A percentile compares a stretch with the other conserved stretches of the same genome.
Evolutionary conservation across 1,284 basidiomycete genomes (phyloP).

Genomic region (Leccinum insolens): DNA sequence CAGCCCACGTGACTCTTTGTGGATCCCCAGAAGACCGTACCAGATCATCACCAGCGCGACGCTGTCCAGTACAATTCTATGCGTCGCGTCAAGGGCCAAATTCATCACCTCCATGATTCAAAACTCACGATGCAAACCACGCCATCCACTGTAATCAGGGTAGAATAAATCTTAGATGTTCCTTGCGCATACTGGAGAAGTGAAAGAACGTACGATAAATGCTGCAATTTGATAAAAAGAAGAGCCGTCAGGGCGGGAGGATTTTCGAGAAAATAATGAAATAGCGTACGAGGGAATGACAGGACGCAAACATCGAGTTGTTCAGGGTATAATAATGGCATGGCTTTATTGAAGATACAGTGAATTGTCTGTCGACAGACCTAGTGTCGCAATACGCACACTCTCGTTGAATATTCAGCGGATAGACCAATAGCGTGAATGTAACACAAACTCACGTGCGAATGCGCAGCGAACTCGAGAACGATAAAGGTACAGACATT

Average conservation of each 20-base stretch:
- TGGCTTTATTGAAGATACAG: not conserved
- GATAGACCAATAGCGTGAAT: not conserved
- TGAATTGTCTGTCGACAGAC: not conserved
- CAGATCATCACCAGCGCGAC: constrained; percentile 11
- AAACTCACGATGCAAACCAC: constrained; percentile 13
- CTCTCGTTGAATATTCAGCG: too few relatives aligned
- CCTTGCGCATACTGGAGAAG: not conserved
- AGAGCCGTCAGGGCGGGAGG: not conserved
- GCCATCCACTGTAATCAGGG: constrained; percentile 12
- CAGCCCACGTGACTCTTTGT: not conserved
- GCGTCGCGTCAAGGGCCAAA: not conserved
- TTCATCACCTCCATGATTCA: not conserved
- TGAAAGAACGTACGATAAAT: not conserved
- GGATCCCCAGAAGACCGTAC: constrained; percentile 10
- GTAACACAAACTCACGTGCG: not conserved
- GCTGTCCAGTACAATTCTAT: constrained; percentile 11
- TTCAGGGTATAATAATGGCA: not conserved
- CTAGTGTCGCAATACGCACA: not conserved
- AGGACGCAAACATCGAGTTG: not conserved
- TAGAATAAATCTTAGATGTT: not conserved
- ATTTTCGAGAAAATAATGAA: not conserved
- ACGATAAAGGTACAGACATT: not conserved
- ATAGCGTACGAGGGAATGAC: not conserved
- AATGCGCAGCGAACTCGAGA: not conserved
- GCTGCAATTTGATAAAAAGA: not conserved